A percentile compares a stretch with the other conserved stretches of the same genome.
Evolutionary conservation across 352 stramenopile genomes (phyloP).

Genomic region (Phytophthora niederhauseri): DNA sequence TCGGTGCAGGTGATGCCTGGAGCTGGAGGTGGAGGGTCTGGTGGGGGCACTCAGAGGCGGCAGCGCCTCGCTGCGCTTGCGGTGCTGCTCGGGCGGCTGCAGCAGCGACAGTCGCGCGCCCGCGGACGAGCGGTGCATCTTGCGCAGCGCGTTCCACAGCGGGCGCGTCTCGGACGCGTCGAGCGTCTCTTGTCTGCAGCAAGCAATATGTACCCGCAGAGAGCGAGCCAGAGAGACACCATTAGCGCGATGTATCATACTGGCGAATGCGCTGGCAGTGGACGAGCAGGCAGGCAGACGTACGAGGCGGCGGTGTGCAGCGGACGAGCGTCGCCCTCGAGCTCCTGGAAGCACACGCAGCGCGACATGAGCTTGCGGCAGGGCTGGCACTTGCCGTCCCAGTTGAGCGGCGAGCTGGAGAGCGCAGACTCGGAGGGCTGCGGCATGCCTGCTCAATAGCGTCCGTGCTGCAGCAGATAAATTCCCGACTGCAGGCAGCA

Average conservation of each 20-base stretch:
- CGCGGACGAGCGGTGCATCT: slow-evolving; percentile 41
- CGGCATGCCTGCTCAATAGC: slow-evolving; percentile 8
- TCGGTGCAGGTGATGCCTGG: slow-evolving; percentile 20
- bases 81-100: slow-evolving; percentile 17
- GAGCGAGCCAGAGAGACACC: neutral
- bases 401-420: slow-evolving; percentile 27
- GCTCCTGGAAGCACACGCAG: slow-evolving; percentile 44
- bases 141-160: slow-evolving; percentile 47
- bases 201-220: neutral
- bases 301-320: slow-evolving; percentile 26
- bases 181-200: slow-evolving; percentile 11
- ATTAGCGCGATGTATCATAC: neutral
- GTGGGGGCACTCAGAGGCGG: slow-evolving; percentile 24
- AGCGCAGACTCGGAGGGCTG: slow-evolving; percentile 11
- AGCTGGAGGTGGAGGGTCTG: slow-evolving; percentile 2
- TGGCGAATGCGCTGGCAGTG: neutral
- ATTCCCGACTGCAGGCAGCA: slow-evolving; percentile 26
- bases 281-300: slow-evolving; percentile 10
- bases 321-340: slow-evolving; percentile 22
- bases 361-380: slow-evolving; percentile 53
- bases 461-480: slow-evolving; percentile 5
- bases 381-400: slow-evolving; percentile 50
- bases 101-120: slow-evolving; percentile 9
- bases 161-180: slow-evolving; percentile 37
- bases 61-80: slow-evolving; percentile 33